Base-by-base conservation (phyloP, 1,284 basidiomycete genomes). In the Ustilago nuda region DNA sequence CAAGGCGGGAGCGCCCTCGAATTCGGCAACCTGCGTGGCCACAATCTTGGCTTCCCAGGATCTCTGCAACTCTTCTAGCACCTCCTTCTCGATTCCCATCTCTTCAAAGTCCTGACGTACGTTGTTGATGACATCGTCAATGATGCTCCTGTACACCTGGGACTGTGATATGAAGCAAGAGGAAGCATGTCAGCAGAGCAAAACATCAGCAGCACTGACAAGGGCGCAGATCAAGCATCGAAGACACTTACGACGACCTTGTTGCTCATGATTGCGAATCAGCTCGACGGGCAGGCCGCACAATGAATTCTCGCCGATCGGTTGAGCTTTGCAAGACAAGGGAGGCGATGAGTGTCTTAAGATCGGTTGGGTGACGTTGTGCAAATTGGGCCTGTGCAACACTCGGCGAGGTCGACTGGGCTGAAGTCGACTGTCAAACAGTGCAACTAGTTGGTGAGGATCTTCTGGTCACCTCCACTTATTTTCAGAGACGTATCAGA, bases 81-180 rank as follows among this genome's bases (percentile, higher is more conserved):
- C 92, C 41, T 95, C 93, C 86, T 98, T 94, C 84, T 92, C 90
- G 76, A 99, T 93, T 62, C 95, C 96, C 86, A 94, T 95, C 87
- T 97, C 95, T 86, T 98, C 95, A 88, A 98, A 99, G 87, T 98
- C 96, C 86, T 91, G 89, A 87, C 93, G 93, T 87, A 96, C 93
- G 81, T 90, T 89, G 48, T 89, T 88, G 83, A 98, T 92, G 75
- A 98, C 95, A 88, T 98, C 94, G 90, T 98, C 94, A 87, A 99
- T 98, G 88, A 98, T 93, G 78, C 91, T 87, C 76, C 95, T 92
- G 87, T 98, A 99, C 82, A 94, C 92, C 79, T 88, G 86, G 84
- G 95, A 95, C 95, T 97, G 91, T n/a, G 43, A n/a, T 50, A 32
- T 36, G 8, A 23, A 50, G 41, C n/a, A 33, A 1, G 4, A 15